Conservation (phyloP, 169 alveolate genomes). For the Plasmodium reichenowi region DNA sequence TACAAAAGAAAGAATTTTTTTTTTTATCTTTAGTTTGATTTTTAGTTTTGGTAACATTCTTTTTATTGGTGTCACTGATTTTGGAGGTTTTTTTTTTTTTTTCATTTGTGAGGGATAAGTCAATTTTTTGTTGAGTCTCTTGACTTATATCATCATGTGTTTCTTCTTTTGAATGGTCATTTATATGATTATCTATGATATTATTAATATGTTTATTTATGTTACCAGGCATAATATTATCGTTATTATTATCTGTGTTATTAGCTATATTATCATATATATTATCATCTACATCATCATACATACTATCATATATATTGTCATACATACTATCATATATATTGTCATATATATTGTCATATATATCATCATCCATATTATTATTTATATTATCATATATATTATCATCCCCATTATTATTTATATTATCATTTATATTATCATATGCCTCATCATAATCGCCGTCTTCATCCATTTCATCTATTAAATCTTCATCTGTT, state of each 20-base stretch:
- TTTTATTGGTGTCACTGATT: neutral
- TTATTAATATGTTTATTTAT: neutral
- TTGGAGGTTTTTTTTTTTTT: neutral
- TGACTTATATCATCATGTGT: neutral
- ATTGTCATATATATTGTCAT: neutral
- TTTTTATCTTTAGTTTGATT: neutral
- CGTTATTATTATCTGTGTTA: neutral
- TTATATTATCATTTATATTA: neutral
- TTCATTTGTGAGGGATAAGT: neutral
- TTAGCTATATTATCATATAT: neutral
- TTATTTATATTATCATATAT: neutral
- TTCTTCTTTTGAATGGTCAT: neutral
- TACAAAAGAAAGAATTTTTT: neutral
- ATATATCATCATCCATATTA: neutral
- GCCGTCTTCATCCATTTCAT: conserved; percentile 21
- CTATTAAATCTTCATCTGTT: conserved; percentile 1
- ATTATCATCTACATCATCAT: neutral
- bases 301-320: too few relatives aligned
- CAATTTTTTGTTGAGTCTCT: neutral
- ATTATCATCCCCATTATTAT: too few relatives aligned
- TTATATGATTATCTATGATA: neutral
- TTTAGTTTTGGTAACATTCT: neutral
- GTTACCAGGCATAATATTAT: neutral
- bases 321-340: too few relatives aligned
- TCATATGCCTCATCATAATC: conserved; percentile 7